Base-by-base conservation (phyloP, 495 filamentous ascomycete genomes). In the Aspergillus mulundensis region DNA sequence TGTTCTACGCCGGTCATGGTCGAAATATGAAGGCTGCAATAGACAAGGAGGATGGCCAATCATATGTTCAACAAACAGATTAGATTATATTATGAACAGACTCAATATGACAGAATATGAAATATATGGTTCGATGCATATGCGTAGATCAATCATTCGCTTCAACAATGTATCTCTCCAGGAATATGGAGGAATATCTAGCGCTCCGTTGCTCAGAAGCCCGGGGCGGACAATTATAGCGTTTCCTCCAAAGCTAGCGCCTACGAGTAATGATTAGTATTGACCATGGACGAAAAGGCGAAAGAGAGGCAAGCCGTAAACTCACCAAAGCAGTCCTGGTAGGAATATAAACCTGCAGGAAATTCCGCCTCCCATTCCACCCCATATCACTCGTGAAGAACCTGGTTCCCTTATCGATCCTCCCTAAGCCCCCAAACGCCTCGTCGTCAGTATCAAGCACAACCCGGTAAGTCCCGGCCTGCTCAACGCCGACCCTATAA, bases 301-400 rank as follows among this genome's bases (percentile, higher is more conserved):
- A 38, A 34, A 19, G 16, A 51, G 40, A n/a, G 21, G 23, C 7
- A 21, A 52, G 0, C 6, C 6, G 20, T 50, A 50, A 15, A 77
- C 88, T 84, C 79, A 96, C 92, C 66, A 97, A 70, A 28, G 91
- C 94, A 51, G 89, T 90, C 58, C 94, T 79, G 24, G 82, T 82
- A 24, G 94, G 94, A 51, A 96, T 82, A 70, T 98, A 98, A 25
- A 96, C 84, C 72, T 97, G 94, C 38, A 89, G 80, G 68, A 89
- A 97, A 69, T 98, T 98, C 70, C 76, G 81, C 58, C 94, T 71
- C 1, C 80, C 86, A 69, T 97, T 97, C 94, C 95, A 97, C 62
- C 74, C 76, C 65, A 96, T 77, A 34, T 90, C 81, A 36, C 90
- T 95, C 2, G 93, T 97, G 65, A 95, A 96, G 81, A 92, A 97